Evolutionary conservation across 306 rosid genomes (phyloP).

Genomic region (Potentilla sterilis): DNA sequence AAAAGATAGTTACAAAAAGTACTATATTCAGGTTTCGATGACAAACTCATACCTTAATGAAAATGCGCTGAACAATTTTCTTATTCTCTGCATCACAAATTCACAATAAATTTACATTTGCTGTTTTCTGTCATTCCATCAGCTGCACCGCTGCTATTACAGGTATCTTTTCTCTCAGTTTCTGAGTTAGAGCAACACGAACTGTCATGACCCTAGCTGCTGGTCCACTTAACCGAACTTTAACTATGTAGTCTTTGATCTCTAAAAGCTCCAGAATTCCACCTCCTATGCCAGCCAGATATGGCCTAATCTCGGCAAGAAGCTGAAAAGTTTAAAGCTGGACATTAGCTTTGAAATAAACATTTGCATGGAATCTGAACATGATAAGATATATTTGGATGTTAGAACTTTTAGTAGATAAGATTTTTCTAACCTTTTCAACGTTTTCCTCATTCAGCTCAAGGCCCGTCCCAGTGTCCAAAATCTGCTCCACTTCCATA

Average conservation of each 20-base stretch:
- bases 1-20: background rate
- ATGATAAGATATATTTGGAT: background rate
- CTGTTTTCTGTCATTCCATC: slow-evolving; percentile 51
- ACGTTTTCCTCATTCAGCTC: slow-evolving; percentile 80
- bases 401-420: background rate
- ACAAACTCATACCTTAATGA: background rate
- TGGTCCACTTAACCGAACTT: slow-evolving; percentile 82
- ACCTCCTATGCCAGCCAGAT: slow-evolving; percentile 92
- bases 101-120: slow-evolving; percentile 12
- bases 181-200: slow-evolving; percentile 92
- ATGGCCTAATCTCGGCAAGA: slow-evolving; percentile 90
- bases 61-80: background rate
- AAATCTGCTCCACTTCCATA: slow-evolving; percentile 80
- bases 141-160: slow-evolving; percentile 85
- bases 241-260: slow-evolving; percentile 65
- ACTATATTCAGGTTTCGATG: slow-evolving; percentile 1
- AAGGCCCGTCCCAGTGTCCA: slow-evolving; percentile 82
- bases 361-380: background rate
- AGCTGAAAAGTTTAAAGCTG: slow-evolving; percentile 45
- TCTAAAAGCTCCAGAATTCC: slow-evolving; percentile 75
- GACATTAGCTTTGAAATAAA: background rate
- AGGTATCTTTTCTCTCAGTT: slow-evolving; percentile 89
- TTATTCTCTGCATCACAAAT: background rate
- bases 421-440: slow-evolving; percentile 55
- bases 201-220: slow-evolving; percentile 92